These are phyloP conservation scores for Otatea glauca DNA, from an alignment of 176 grass and related monocot species.

Conservation along the genomic window DNA sequence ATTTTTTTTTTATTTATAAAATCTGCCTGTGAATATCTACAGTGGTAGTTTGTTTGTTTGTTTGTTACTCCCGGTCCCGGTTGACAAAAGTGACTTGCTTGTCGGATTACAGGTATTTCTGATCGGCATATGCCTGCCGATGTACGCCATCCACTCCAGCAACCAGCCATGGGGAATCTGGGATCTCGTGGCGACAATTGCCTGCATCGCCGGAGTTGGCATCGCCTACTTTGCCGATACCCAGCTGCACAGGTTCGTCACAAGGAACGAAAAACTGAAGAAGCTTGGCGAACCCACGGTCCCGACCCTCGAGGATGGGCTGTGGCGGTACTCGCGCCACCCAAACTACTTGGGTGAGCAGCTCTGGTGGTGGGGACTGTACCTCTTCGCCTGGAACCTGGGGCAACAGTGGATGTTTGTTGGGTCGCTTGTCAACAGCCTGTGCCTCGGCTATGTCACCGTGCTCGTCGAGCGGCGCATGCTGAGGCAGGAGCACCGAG, in stretches of 20 bases:
- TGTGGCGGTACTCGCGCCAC: slow-evolving; percentile 90
- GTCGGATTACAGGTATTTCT: slow-evolving; percentile 68
- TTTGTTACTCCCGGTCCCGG: too few species aligned
- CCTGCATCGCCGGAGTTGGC: slow-evolving; percentile 59
- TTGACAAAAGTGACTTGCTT: not conserved
- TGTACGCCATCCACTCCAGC: slow-evolving; percentile 77
- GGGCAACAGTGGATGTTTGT: slow-evolving; percentile 79
- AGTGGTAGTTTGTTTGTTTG: too few species aligned
- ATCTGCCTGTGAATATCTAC: too few species aligned
- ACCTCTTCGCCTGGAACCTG: slow-evolving; percentile 78
- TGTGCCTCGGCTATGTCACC: slow-evolving; percentile 86
- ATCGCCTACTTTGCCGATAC: slow-evolving; percentile 81
- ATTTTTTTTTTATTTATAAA: too few species aligned
- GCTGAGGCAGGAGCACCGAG: slow-evolving; percentile 75
- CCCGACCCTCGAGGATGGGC: slow-evolving; percentile 60
- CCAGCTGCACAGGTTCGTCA: slow-evolving; percentile 75
- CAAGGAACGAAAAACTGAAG: slow-evolving; percentile 57
- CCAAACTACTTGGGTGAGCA: slow-evolving; percentile 91
- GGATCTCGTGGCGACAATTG: slow-evolving; percentile 53
- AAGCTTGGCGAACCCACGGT: slow-evolving; percentile 42
- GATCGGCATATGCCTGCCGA: slow-evolving; percentile 81
- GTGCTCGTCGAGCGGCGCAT: slow-evolving; percentile 76
- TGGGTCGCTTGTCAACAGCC: slow-evolving; percentile 67
- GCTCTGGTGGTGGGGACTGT: slow-evolving; percentile 94
- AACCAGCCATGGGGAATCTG: slow-evolving; percentile 57